A percentile compares a stretch with the other conserved stretches of the same genome.
Evolutionary conservation across 2,329 filamentous ascomycete species (phyloP).

Genomic region (Aspergillus japonicus): DNA sequence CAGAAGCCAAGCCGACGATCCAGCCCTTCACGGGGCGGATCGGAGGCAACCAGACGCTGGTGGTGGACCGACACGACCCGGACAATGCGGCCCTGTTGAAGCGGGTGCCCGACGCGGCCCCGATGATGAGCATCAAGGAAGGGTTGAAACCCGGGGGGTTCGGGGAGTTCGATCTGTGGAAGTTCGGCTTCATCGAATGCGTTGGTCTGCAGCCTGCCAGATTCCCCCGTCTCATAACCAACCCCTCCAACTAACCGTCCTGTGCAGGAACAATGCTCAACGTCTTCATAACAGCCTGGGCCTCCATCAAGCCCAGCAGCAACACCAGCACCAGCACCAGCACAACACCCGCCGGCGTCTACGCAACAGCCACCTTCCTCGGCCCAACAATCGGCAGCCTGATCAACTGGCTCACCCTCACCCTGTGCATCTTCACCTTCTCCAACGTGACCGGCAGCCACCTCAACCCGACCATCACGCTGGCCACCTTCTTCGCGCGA

Average conservation of each 20-base stretch:
- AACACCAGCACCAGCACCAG: constrained; percentile 9
- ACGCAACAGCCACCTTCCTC: constrained; percentile 27
- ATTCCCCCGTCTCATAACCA: background rate
- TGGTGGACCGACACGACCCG: constrained; percentile 24
- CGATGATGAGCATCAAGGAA: constrained; percentile 29
- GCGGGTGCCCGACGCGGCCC: constrained; percentile 42
- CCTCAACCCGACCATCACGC: constrained; percentile 55
- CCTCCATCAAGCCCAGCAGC: constrained; percentile 12
- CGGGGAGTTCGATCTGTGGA: constrained; percentile 37
- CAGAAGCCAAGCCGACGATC: constrained; percentile 1
- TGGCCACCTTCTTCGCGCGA: constrained; percentile 53
- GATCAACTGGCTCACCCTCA: constrained; percentile 42
- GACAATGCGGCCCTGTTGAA: constrained; percentile 25
- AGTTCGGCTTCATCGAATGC: constrained; percentile 43
- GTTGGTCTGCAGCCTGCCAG: constrained; percentile 26
- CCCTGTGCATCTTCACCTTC: constrained; percentile 52
- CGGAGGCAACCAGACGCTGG: constrained; percentile 12
- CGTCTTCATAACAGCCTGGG: constrained; percentile 26
- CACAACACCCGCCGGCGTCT: constrained; percentile 22
- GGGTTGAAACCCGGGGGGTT: constrained; percentile 38
- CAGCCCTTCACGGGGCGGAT: constrained; percentile 14
- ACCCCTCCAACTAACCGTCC: background rate
- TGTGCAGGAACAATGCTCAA: constrained; percentile 28
- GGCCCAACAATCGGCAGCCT: constrained; percentile 38
- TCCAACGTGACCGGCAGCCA: constrained; percentile 53